These are phyloP conservation scores for Coemansia sp. DNA, from an alignment of 192 early-diverging fungal genomes.

Conservation along the genomic window DNA sequence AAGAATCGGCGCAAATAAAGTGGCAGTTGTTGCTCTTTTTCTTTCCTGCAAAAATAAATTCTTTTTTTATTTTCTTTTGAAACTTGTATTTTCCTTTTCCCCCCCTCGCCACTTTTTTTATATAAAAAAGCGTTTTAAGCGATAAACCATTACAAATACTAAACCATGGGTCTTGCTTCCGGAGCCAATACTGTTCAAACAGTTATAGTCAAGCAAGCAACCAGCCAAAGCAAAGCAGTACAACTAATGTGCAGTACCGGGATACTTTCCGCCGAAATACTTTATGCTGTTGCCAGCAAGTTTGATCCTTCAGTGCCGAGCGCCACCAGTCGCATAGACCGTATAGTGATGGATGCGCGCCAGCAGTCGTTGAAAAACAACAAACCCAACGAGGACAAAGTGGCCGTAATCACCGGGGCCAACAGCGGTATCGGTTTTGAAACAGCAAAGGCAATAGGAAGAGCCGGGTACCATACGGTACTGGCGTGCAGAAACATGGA, in stretches of 20 bases:
- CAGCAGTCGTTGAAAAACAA: background rate
- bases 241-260: constrained; percentile 9
- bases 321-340: constrained; percentile 35
- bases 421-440: constrained; percentile 64
- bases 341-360: constrained; percentile 22
- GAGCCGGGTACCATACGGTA: constrained; percentile 56
- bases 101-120: background rate
- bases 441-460: constrained; percentile 58
- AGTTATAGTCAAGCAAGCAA: constrained; percentile 4
- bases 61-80: background rate
- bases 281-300: constrained; percentile 30
- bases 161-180: constrained; percentile 30
- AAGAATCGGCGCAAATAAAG: no score
- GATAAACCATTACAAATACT: background rate
- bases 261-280: constrained; percentile 26
- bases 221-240: background rate
- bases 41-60: background rate
- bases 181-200: constrained; percentile 28
- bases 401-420: constrained; percentile 57
- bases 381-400: constrained; percentile 22
- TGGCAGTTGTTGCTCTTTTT: no score
- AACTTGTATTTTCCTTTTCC: background rate
- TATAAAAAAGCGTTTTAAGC: background rate
- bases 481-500: constrained; percentile 42
- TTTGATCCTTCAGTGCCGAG: constrained; percentile 26